Base-by-base conservation (phyloP, 192 early-diverging fungal genomes). In the Dissophora ornata region DNA sequence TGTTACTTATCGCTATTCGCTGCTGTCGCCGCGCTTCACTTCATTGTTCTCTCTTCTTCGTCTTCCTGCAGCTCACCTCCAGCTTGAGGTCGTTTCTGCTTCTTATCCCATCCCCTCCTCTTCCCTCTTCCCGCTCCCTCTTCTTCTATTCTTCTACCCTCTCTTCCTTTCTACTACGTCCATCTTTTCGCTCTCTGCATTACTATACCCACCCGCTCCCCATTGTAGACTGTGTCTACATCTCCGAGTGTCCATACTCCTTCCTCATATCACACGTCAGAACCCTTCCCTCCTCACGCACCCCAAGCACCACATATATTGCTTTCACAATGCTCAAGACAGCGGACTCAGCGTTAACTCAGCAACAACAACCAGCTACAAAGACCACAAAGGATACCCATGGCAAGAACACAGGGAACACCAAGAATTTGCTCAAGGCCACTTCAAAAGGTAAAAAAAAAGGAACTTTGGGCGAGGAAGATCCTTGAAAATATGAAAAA, bases 361-460 rank as follows among this genome's bases (percentile, higher is more conserved):
- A 47, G 30, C 51, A 48, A 25, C 68, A 44, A 12, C 38, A n/a
- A n/a, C n/a, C n/a, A n/a, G n/a, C 45, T 16, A 49, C 53, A 56
- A 51, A 30, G 22, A 0, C 68, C 30, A 36, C 49, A 41, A 55
- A 41, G 26, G n/a, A 62, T 0, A 41, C 36, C 24, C 49, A 62
- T 11, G 10, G 34, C 22, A 71, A 71, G 28, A 38, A 6, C 16
- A 9, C 29, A 42, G 53, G 69, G 10, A 63, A 45, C 15, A 36
- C 63, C 19, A 48, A 62, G 19, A 67, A 40, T 25, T 30, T 77
- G 12, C 73, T 67, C 38, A 77, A 77, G 26, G 73, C 73, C 15
- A 67, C 73, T n/a, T 62, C 73, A 30, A 77, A 77, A 77, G 73
- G 73, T 45, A 73, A 57, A 51, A 13, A 6, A 38, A 38, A 6